Conservation (phyloP, 805 yeast species). For the Metschnikowia koreensis region DNA sequence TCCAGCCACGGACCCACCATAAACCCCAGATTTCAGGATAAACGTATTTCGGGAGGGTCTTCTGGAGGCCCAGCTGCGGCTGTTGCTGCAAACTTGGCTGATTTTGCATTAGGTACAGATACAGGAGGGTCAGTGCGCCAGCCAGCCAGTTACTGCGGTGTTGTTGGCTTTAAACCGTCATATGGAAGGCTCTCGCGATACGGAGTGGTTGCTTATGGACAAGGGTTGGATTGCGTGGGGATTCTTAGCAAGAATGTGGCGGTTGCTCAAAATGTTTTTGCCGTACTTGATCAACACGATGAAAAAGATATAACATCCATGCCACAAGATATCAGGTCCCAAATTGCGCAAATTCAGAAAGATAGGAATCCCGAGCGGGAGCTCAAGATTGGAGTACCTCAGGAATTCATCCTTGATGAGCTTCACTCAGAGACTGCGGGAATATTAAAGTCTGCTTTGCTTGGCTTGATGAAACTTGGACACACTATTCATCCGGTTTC, state of each 20-base stretch:
- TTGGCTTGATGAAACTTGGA: constrained; percentile 44
- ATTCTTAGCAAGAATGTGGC: constrained; percentile 55
- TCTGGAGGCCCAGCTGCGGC: constrained; percentile 97
- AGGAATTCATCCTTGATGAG: constrained; percentile 60
- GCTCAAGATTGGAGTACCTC: constrained; percentile 68
- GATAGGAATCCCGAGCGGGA: constrained; percentile 9
- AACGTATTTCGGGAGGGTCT: constrained; percentile 73
- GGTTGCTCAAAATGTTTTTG: constrained; percentile 48
- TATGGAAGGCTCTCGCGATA: constrained; percentile 89
- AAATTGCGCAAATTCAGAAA: constrained; percentile 13
- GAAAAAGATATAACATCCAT: constrained; percentile 77
- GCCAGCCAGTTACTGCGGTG: constrained; percentile 86
- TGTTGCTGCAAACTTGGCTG: constrained; percentile 68
- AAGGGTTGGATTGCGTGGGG: constrained; percentile 93
- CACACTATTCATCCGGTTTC: constrained; percentile 61
- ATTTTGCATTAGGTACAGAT: constrained; percentile 87
- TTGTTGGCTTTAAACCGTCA: constrained; percentile 87
- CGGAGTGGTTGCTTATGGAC: constrained; percentile 93
- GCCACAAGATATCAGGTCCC: constrained; percentile 31
- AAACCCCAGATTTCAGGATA: constrained; percentile 42
- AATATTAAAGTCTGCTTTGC: constrained; percentile 48
- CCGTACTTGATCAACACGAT: constrained; percentile 60
- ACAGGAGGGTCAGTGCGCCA: constrained; percentile 96
- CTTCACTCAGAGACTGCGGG: constrained; percentile 46
- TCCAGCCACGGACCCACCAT: constrained; percentile 55